phyloP scores from a whole-genome alignment of 495 filamentous ascomycete species.

The Neurospora sp. region DNA sequence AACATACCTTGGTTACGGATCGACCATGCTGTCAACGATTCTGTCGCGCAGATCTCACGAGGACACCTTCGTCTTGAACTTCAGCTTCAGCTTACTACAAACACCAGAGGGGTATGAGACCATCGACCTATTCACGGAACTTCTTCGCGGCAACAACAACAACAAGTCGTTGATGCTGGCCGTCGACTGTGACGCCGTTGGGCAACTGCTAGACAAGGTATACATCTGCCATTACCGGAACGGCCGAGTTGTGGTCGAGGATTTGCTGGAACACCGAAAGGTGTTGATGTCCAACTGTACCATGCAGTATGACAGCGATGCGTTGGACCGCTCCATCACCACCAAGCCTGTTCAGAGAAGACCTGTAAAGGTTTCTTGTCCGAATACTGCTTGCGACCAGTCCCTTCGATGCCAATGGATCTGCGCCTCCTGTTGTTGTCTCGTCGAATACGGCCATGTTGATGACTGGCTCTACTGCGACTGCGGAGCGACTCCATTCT shows the following conservation, averaged over 20 bases:
- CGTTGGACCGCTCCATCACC: slow-evolving; percentile 5
- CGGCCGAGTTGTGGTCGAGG: not conserved
- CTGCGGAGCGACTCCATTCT: slow-evolving; percentile 21
- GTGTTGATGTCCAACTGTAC: slow-evolving; percentile 15
- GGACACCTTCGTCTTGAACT: not conserved
- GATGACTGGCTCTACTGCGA: slow-evolving; percentile 28
- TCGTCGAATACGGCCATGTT: slow-evolving; percentile 23
- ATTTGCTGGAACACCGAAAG: slow-evolving; percentile 14
- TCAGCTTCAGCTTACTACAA: not conserved
- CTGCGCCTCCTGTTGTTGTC: slow-evolving; percentile 18
- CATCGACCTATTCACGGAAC: slow-evolving; percentile 10
- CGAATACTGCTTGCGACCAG: slow-evolving; percentile 13
- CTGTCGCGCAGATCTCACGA: not conserved
- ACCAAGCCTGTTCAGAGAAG: slow-evolving; percentile 13
- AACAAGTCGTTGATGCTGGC: slow-evolving; percentile 6
- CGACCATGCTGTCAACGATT: not conserved
- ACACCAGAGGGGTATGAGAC: slow-evolving; percentile 12
- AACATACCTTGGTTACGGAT: not conserved
- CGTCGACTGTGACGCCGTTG: slow-evolving; percentile 16
- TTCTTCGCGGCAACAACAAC: slow-evolving; percentile 1
- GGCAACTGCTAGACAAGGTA: slow-evolving; percentile 1
- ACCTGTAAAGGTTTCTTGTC: slow-evolving; percentile 23
- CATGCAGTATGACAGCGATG: slow-evolving; percentile 2
- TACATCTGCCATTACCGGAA: slow-evolving; percentile 12
- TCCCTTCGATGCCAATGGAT: slow-evolving; percentile 17